These are phyloP conservation scores for Pelargonium fulgidum DNA, from an alignment of 441 rosid genomes.

Conservation along the genomic window DNA sequence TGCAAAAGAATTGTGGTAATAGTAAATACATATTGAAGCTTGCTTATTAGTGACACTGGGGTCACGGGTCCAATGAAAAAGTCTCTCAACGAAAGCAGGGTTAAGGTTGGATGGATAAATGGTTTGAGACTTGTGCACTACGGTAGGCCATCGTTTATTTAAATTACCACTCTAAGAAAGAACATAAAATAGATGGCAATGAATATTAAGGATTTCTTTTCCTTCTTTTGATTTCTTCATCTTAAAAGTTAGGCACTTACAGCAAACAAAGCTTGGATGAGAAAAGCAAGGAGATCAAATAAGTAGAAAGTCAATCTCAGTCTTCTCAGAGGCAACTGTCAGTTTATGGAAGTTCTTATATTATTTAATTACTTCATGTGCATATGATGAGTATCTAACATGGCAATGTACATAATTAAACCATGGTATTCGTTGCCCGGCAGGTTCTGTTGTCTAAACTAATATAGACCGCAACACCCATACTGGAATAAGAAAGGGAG, in stretches of 20 bases:
- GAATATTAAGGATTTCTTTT: no score
- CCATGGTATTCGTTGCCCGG: background rate
- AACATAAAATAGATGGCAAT: no score
- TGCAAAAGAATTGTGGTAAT: background rate
- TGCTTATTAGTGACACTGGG: no score
- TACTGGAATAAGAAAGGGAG: conserved; percentile 13
- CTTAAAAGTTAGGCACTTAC: background rate
- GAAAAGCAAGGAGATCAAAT: background rate
- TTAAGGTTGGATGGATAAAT: no score
- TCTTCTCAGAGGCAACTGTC: background rate
- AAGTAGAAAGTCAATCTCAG: no score
- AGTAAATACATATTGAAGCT: background rate
- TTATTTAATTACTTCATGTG: conserved; percentile 1
- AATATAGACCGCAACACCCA: background rate
- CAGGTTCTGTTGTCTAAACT: background rate
- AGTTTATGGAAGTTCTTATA: background rate
- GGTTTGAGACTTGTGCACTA: no score
- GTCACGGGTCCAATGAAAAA: no score
- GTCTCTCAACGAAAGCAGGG: no score
- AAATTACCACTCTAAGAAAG: no score
- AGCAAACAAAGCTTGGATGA: background rate
- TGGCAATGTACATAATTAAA: background rate
- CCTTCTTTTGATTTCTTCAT: background rate
- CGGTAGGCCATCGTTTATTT: no score
- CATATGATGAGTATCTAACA: background rate